phyloP scores from a whole-genome alignment of 2,329 filamentous ascomycete genomes.

The Paracorniculantispora psalliotae region DNA sequence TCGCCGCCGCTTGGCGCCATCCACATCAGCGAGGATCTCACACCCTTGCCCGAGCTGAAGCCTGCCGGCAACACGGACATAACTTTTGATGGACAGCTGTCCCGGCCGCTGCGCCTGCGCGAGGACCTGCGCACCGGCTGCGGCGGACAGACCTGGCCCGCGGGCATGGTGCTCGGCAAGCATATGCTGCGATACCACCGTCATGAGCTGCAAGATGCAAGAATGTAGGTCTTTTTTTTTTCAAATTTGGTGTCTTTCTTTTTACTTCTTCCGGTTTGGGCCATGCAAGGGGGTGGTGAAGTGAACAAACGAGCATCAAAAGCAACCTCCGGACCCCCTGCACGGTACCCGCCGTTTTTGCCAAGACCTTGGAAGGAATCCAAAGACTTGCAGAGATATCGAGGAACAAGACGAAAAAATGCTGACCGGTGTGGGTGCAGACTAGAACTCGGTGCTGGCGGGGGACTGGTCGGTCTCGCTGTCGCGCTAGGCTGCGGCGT shows the following conservation, averaged over 20 bases:
- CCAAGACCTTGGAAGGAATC: no score
- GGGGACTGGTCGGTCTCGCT: slow-evolving; percentile 73
- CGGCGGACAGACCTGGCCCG: slow-evolving; percentile 91
- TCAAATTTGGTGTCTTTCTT: no score
- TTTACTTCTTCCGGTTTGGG: no score
- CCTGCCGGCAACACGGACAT: slow-evolving; percentile 46
- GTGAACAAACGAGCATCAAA: no score
- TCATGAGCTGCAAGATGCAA: slow-evolving; percentile 57
- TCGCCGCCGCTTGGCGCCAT: slow-evolving; percentile 49
- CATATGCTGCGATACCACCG: slow-evolving; percentile 76
- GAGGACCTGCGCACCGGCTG: slow-evolving; percentile 86
- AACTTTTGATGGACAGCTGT: slow-evolving; percentile 70
- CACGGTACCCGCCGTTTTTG: no score
- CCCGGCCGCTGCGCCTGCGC: slow-evolving; percentile 65
- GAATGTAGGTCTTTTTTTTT: slow-evolving; percentile 52
- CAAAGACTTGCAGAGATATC: background rate
- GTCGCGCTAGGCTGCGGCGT: slow-evolving; percentile 53
- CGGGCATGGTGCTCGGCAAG: slow-evolving; percentile 80
- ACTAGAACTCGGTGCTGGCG: slow-evolving; percentile 87
- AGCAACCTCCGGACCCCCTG: no score
- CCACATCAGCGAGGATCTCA: slow-evolving; percentile 48
- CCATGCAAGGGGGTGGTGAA: background rate
- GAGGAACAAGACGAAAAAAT: background rate
- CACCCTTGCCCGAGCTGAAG: slow-evolving; percentile 58
- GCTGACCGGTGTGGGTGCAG: slow-evolving; percentile 40